These are phyloP conservation scores for Pulveroboletus sp. DNA, from an alignment of 768 basidiomycete genomes.

Conservation along the genomic window DNA sequence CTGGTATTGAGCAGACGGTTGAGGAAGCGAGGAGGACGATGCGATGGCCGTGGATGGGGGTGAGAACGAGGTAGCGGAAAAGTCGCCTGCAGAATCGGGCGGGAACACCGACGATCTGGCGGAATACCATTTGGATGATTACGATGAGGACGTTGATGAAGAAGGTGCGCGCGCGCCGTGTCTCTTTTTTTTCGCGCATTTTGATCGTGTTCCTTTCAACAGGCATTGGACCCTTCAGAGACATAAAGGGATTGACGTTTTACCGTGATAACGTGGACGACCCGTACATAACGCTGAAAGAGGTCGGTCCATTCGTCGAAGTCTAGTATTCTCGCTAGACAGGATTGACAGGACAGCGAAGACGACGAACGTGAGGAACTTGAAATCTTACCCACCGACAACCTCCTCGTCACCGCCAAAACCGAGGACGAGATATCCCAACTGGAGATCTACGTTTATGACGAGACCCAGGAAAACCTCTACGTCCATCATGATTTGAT, in stretches of 20 bases:
- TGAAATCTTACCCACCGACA: conserved; percentile 85
- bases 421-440: conserved; percentile 97
- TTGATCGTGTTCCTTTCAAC: background rate
- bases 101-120: conserved; percentile 63
- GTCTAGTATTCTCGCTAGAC: background rate
- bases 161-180: conserved; percentile 21
- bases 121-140: conserved; percentile 86
- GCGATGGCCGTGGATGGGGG: conserved; percentile 60
- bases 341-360: conserved; percentile 37
- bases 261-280: conserved; percentile 91
- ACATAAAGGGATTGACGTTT: conserved; percentile 91
- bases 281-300: conserved; percentile 95
- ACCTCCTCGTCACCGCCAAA: conserved; percentile 88
- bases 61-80: background rate
- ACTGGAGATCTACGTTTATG: conserved; percentile 93
- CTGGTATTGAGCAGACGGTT: conserved; percentile 14
- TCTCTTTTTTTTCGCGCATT: background rate
- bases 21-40: conserved; percentile 46
- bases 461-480: conserved; percentile 85
- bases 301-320: conserved; percentile 46
- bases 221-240: conserved; percentile 84
- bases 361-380: conserved; percentile 88
- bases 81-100: conserved; percentile 26
- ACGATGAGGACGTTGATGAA: conserved; percentile 70
- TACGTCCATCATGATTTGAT: conserved; percentile 98